A percentile compares a stretch with the other conserved stretches of the same genome.
Evolutionary conservation across 106 monocot genomes (phyloP).

Genomic region (Vanilla planifolia): DNA sequence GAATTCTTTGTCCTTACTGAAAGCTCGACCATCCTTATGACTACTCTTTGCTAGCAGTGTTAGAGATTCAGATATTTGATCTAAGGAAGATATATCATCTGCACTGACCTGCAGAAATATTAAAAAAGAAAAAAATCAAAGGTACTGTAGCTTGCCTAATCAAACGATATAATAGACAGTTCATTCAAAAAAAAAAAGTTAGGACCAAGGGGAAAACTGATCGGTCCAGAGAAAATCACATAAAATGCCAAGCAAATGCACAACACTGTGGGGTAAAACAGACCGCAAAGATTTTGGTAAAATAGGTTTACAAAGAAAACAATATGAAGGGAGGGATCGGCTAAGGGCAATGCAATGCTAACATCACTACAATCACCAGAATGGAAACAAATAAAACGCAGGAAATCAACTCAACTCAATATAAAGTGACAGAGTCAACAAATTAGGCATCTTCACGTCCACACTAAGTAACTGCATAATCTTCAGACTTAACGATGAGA

Average conservation of each 20-base stretch:
- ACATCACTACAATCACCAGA: no score
- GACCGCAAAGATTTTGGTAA: no score
- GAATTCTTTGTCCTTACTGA: conserved; percentile 34
- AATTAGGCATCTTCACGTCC: neutral
- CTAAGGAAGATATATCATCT: conserved; percentile 46
- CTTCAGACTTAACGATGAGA: neutral
- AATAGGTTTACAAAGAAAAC: no score
- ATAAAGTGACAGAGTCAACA: no score
- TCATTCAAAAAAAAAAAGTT: neutral
- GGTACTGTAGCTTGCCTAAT: neutral
- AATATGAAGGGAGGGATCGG: no score
- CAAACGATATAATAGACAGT: neutral
- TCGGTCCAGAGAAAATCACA: no score
- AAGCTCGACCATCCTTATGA: conserved; percentile 17
- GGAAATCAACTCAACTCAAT: neutral
- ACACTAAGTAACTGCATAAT: neutral
- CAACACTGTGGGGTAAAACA: no score
- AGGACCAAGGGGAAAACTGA: neutral
- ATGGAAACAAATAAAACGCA: neutral
- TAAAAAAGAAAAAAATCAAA: neutral
- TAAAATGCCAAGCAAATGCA: no score
- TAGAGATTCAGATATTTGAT: conserved; percentile 77
- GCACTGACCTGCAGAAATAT: conserved; percentile 59
- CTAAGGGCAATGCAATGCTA: no score
- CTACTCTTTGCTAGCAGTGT: conserved; percentile 42